A percentile compares a stretch with the other conserved stretches of the same genome.
phyloP scores from a whole-genome alignment of 106 monocot species.

The Platanthera guangdongensis region DNA sequence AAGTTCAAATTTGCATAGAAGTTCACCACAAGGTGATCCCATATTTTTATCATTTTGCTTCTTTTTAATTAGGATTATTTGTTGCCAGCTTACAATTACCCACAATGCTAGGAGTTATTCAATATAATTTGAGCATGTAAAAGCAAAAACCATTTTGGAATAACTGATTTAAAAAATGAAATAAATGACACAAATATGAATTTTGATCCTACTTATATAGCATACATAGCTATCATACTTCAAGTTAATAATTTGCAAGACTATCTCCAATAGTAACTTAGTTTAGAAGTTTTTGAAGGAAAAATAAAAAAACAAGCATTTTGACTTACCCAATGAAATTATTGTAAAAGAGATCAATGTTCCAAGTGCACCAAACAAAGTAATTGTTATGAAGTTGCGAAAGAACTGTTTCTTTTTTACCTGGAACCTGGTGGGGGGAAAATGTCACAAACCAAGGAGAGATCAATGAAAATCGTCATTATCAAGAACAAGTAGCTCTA shows the following conservation, averaged over 20 bases:
- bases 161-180: background rate
- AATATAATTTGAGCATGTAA: background rate
- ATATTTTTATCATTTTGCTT: background rate
- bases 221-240: background rate
- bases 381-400: slow-evolving; percentile 69
- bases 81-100: background rate
- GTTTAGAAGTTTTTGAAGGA: background rate
- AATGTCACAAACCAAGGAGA: background rate
- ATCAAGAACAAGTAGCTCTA: slow-evolving; percentile 4
- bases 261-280: background rate
- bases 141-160: background rate
- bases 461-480: background rate
- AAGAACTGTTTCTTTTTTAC: slow-evolving; percentile 92
- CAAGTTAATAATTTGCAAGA: background rate
- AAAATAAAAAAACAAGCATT: background rate
- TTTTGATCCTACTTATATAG: background rate
- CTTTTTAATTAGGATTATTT: background rate
- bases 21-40: too few relatives aligned
- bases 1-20: too few relatives aligned
- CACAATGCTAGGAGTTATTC: background rate
- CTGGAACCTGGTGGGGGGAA: slow-evolving; percentile 49
- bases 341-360: slow-evolving; percentile 70
- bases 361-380: slow-evolving; percentile 66
- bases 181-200: too few relatives aligned
- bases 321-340: slow-evolving; percentile 47